Percentiles rank a stretch among this genome's conserved stretches.
Conservation (phyloP, 352 stramenopile genomes). For the Phytophthora pinifolia region DNA sequence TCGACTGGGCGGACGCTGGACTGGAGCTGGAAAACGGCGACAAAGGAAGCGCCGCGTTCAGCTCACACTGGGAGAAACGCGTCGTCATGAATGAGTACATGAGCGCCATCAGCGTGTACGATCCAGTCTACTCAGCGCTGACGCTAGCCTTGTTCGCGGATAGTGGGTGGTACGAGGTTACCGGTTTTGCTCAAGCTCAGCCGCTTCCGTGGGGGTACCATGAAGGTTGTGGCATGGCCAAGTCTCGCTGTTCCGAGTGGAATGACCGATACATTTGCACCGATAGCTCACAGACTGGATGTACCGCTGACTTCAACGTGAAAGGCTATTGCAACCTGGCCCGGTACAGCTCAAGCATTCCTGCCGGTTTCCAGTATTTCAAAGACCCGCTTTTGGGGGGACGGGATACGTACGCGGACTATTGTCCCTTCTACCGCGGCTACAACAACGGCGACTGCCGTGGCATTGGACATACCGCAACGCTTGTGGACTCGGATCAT, state of each 20-base stretch:
- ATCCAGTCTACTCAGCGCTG: conserved; percentile 70
- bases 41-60: conserved; percentile 56
- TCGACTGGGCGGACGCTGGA: conserved; percentile 58
- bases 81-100: conserved; percentile 85
- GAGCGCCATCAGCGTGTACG: conserved; percentile 74
- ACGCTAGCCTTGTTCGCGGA: conserved; percentile 82
- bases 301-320: conserved; percentile 63
- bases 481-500: conserved; percentile 38
- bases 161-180: conserved; percentile 79
- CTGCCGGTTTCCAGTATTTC: conserved; percentile 83
- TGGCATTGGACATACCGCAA: conserved; percentile 46
- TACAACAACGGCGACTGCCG: conserved; percentile 83
- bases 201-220: conserved; percentile 70
- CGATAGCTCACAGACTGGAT: conserved; percentile 38
- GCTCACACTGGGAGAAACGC: conserved; percentile 85
- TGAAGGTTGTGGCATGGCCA: conserved; percentile 69
- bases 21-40: conserved; percentile 77
- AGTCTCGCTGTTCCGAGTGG: conserved; percentile 66
- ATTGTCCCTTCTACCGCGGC: conserved; percentile 76
- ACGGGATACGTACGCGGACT: conserved; percentile 68
- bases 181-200: conserved; percentile 55
- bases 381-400: conserved; percentile 55
- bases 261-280: conserved; percentile 70
- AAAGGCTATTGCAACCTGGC: conserved; percentile 82
- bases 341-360: conserved; percentile 64